Base-by-base conservation (phyloP, 1,284 basidiomycete genomes). In the Inonotus hispidus region DNA sequence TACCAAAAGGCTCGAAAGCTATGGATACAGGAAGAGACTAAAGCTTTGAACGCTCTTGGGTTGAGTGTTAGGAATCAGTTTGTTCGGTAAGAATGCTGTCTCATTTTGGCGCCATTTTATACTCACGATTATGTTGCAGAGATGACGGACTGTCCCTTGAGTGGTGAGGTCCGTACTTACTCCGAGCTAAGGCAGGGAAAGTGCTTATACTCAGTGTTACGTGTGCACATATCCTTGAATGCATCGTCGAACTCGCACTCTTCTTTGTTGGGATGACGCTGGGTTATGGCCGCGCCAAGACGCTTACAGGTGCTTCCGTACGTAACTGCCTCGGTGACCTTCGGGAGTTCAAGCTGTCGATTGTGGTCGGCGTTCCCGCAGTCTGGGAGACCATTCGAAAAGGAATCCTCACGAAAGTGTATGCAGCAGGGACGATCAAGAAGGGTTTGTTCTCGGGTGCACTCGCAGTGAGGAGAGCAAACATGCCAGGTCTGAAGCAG, bases 281-380 rank as follows among this genome's bases (percentile, higher is more conserved):
- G 63, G 95, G 95, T 1, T 98, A 93, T 70, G 95, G 92, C 25
- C 87, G 90, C 61, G 87, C 96, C 74, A 97, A 97, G 85, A 98
- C 95, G n/a, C 82, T 98, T 65, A 98, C 95, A 2, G 93, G 97
- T 71, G 84, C 87, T 2, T 91, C 87, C 23, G 93, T 96, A 16
- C 86, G 93, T 63, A 88, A 95, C 63, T 98, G 93, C 77, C 81
- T 88, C 64, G 94, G 95, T 47, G 95, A 98, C 73, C 85, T 98
- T 70, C 80, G 81, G 62, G 82, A 87, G 27, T 92, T 96, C 78
- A 77, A 81, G 58, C 96, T 95, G 0, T 82, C 84, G 37, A 85
- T 96, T 73, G 89, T 98, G 81, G 83, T 93, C 52, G 95, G 93
- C 63, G 95, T 98, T 0, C 95, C 95, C 1, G 92, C 92, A 1